A percentile compares a stretch with the other conserved stretches of the same genome.
These are phyloP conservation scores for Pestalotiopsis sp. DNA, from an alignment of 2,329 filamentous ascomycete species.

Conservation along the genomic window DNA sequence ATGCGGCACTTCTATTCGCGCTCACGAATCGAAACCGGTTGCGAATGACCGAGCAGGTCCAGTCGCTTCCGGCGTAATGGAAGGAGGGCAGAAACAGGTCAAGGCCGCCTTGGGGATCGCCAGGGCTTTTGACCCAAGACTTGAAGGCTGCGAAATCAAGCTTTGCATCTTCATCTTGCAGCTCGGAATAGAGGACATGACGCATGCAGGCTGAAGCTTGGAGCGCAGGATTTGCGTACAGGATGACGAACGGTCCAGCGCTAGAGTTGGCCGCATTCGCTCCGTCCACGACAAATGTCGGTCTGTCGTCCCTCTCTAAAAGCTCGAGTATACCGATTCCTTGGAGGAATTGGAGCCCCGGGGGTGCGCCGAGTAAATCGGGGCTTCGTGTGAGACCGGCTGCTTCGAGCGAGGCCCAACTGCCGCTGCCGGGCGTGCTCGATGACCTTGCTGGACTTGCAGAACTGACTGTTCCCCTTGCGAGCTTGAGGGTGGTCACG, in stretches of 20 bases:
- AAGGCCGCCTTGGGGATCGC: constrained; percentile 53
- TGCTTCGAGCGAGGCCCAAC: constrained; percentile 56
- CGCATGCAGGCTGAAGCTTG: constrained; percentile 58
- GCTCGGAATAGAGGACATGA: constrained; percentile 57
- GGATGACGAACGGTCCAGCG: constrained; percentile 57
- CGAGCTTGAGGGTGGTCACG: constrained; percentile 59
- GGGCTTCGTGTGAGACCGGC: constrained; percentile 54
- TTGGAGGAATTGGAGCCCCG: constrained; percentile 59
- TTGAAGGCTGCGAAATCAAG: constrained; percentile 67
- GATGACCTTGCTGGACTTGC: constrained; percentile 50
- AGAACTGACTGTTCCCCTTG: constrained; percentile 54
- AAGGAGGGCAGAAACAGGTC: constrained; percentile 58
- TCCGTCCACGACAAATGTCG: constrained; percentile 76
- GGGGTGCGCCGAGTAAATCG: constrained; percentile 47
- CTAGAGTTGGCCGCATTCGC: constrained; percentile 57
- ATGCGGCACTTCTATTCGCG: constrained; percentile 46
- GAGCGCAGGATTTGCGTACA: constrained; percentile 72
- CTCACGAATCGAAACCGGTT: constrained; percentile 71
- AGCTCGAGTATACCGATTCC: constrained; percentile 72
- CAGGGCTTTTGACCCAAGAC: constrained; percentile 65
- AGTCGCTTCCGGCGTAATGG: constrained; percentile 65
- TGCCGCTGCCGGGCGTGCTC: constrained; percentile 57
- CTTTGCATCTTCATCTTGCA: constrained; percentile 42
- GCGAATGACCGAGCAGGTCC: constrained; percentile 72
- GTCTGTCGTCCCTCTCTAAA: constrained; percentile 75